Base-by-base conservation (phyloP, 139 green algal genomes). In the Asterochloris erici region DNA sequence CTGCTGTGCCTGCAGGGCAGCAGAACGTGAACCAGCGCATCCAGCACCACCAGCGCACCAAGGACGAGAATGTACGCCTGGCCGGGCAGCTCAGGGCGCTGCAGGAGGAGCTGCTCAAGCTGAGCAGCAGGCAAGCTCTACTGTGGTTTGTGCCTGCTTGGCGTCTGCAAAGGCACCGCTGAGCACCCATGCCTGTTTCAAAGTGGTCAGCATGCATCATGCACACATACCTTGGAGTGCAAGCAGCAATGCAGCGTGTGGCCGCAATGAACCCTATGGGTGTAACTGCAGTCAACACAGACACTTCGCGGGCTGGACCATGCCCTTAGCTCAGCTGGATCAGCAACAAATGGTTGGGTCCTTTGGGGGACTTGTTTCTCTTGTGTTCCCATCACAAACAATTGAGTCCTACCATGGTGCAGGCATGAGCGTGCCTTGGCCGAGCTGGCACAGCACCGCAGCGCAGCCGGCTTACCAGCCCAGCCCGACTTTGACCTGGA, bases 11-110 rank as follows among this genome's bases (percentile, higher is more conserved):
- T 79, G 73, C 78, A 81, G 78, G 85, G 24, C 82, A 86, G 82
- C 85, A 88, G 64, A 88, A 88, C 82, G 77, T 82, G 12, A 74
- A 88, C 70, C 85, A 88, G 85, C 85, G 85, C 77, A 86, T 88
- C 78, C 85, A 88, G 78, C 85, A 88, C 73, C 85, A 88, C 78
- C 23, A 69, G 61, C 66, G 81, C 71, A 61, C 87, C 74, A 89
- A 89, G 77, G 73, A 85, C 21, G 86, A 90, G 75, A 84, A 84
- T 26, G 85, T 79, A 17, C 21, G 11, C 29, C 81, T 90, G 61
- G 26, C 76, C 1, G 73, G 74, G 61, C 82, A 90, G 75, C 74
- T 87, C 26, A 63, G 81, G 14, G 66, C 63, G 29, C 75, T 82
- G 14, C 60, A 29, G 14, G 79, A 83, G 64, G 79, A 83, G 19